These are phyloP conservation scores for Amanita polypyramis DNA, from an alignment of 768 basidiomycete species.

Conservation along the genomic window DNA sequence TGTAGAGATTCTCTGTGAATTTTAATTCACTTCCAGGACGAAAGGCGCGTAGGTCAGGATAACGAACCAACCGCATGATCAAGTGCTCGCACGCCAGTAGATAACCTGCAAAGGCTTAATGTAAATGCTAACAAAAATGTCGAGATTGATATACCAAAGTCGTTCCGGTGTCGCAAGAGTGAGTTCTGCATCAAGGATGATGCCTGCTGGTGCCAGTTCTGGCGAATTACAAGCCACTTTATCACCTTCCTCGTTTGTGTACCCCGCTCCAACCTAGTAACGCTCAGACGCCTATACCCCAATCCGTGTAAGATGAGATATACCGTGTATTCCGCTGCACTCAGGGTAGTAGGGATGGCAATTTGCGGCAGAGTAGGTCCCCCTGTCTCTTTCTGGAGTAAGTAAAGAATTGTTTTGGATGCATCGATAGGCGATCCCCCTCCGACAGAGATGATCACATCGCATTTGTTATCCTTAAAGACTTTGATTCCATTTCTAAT, in stretches of 20 bases:
- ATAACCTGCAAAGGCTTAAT: conserved; percentile 38
- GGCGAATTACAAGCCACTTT: conserved; percentile 51
- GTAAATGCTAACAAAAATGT: background rate
- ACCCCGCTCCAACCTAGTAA: conserved; percentile 53
- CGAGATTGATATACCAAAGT: conserved; percentile 42
- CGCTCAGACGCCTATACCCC: background rate
- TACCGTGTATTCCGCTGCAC: conserved; percentile 68
- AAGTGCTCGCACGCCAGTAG: conserved; percentile 68
- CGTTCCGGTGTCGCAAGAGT: conserved; percentile 64
- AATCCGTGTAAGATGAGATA: conserved; percentile 10
- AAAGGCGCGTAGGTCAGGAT: background rate
- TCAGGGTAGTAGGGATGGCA: conserved; percentile 74
- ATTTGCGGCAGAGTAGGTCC: conserved; percentile 52
- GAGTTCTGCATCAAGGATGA: conserved; percentile 71
- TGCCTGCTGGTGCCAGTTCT: conserved; percentile 54
- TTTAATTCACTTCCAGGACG: background rate
- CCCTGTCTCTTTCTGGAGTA: conserved; percentile 45
- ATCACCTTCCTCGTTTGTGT: conserved; percentile 55
- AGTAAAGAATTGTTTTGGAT: conserved; percentile 60
- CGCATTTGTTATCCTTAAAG: conserved; percentile 41
- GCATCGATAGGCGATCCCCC: conserved; percentile 79
- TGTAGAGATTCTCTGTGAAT: conserved; percentile 49
- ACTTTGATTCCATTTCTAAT: conserved; percentile 45
- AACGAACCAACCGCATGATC: conserved; percentile 67
- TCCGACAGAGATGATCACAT: conserved; percentile 64